Evolutionary conservation across 139 green algal species (phyloP).

Genomic region (Coccomyxa sp.): DNA sequence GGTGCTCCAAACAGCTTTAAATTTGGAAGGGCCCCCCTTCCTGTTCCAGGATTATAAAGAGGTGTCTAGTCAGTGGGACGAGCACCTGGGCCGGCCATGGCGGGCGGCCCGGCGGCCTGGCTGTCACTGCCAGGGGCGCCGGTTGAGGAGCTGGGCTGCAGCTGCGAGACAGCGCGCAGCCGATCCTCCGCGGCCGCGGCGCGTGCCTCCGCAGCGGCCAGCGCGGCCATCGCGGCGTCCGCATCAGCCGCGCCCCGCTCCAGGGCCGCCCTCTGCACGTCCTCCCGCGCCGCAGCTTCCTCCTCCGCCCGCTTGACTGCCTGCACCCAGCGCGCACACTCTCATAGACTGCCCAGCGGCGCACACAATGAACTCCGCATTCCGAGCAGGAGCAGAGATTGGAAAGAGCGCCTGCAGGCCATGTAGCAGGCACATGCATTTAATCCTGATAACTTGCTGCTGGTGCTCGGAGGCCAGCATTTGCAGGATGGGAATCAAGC

Average conservation of each 20-base stretch:
- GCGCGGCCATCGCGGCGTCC: slow-evolving; percentile 1
- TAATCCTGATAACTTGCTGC: no score
- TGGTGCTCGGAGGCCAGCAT: neutral
- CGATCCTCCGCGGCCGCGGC: slow-evolving; percentile 22
- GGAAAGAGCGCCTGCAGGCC: no score
- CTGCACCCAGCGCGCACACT: neutral
- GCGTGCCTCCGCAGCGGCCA: slow-evolving; percentile 10
- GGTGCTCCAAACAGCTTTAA: neutral
- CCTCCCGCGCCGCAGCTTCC: slow-evolving; percentile 2
- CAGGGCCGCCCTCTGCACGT: neutral
- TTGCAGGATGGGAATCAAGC: neutral
- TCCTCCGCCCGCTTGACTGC: neutral
- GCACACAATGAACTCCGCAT: no score
- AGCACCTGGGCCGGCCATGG: slow-evolving; percentile 24
- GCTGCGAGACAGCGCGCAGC: neutral
- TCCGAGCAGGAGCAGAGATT: no score
- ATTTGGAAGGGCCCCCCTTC: neutral
- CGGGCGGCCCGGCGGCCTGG: slow-evolving; percentile 8
- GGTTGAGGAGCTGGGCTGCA: neutral
- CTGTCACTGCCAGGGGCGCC: slow-evolving; percentile 2
- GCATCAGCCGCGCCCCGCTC: neutral
- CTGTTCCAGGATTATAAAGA: neutral
- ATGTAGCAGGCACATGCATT: no score
- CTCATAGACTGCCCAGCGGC: neutral
- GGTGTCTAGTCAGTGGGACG: neutral